Evolutionary conservation across 495 filamentous ascomycete genomes (phyloP).

Genomic region (Tuber borchii): DNA sequence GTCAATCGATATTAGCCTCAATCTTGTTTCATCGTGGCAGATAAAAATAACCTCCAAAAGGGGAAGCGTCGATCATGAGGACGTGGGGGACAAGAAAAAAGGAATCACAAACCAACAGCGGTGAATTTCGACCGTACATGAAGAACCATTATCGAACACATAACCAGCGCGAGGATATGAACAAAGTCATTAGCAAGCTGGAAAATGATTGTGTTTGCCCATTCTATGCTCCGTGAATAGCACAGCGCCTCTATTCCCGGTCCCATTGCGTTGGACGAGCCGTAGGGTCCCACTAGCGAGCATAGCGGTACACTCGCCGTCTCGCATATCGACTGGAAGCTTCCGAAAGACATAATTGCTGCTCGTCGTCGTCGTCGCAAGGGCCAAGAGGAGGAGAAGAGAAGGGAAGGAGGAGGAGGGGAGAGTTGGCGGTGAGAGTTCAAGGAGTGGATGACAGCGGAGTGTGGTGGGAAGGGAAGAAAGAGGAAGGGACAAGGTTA

Average conservation of each 20-base stretch:
- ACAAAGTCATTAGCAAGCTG: slow-evolving; percentile 83
- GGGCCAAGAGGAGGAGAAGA: neutral
- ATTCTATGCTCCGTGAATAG: slow-evolving; percentile 88
- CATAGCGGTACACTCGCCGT: slow-evolving; percentile 83
- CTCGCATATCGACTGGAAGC: slow-evolving; percentile 79
- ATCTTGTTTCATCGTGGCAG: slow-evolving; percentile 22
- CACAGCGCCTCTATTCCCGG: slow-evolving; percentile 80
- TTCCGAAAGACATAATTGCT: slow-evolving; percentile 74
- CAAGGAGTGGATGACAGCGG: slow-evolving; percentile 1
- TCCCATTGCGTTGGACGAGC: slow-evolving; percentile 55
- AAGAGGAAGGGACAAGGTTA: slow-evolving; percentile 6
- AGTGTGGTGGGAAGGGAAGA: slow-evolving; percentile 8
- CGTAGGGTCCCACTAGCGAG: slow-evolving; percentile 65
- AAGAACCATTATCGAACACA: slow-evolving; percentile 94
- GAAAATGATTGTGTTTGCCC: slow-evolving; percentile 98
- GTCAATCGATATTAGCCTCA: slow-evolving; percentile 5
- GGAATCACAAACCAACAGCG: slow-evolving; percentile 74
- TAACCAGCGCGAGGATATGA: slow-evolving; percentile 83
- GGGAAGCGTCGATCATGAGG: slow-evolving; percentile 7
- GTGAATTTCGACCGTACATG: slow-evolving; percentile 97
- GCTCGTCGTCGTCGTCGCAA: slow-evolving; percentile 13
- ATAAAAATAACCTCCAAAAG: slow-evolving; percentile 18
- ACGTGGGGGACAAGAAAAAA: slow-evolving; percentile 7
- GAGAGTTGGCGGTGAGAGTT: slow-evolving; percentile 4
- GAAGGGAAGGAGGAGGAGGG: neutral